These are phyloP conservation scores for Phytophthora quininea DNA, from an alignment of 352 stramenopile species.

Conservation along the genomic window DNA sequence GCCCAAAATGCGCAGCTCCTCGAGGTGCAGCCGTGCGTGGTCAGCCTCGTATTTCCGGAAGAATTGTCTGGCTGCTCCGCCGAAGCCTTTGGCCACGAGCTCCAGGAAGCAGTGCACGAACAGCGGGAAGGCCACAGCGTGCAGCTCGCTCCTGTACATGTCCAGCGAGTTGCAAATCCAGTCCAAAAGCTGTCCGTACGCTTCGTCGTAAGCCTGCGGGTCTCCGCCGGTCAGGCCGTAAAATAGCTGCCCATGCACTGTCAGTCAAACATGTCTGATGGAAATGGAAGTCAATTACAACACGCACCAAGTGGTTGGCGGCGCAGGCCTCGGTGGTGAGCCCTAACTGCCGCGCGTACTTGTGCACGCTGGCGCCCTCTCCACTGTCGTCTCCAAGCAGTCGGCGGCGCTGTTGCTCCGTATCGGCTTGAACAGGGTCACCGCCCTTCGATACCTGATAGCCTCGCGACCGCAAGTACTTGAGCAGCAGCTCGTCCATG, in stretches of 20 bases:
- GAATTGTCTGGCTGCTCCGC: slow-evolving; percentile 56
- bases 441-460: slow-evolving; percentile 50
- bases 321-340: slow-evolving; percentile 75
- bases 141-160: slow-evolving; percentile 87
- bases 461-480: slow-evolving; percentile 65
- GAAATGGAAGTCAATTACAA: neutral
- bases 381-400: slow-evolving; percentile 39
- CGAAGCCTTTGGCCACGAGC: slow-evolving; percentile 69
- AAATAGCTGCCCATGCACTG: slow-evolving; percentile 51
- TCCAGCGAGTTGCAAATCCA: slow-evolving; percentile 89
- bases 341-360: slow-evolving; percentile 66
- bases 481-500: slow-evolving; percentile 75
- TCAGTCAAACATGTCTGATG: too few relatives aligned
- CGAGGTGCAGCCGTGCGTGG: slow-evolving; percentile 70
- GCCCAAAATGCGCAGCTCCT: slow-evolving; percentile 70
- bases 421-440: slow-evolving; percentile 1
- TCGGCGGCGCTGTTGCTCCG: slow-evolving; percentile 34
- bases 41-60: slow-evolving; percentile 65
- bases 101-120: slow-evolving; percentile 88
- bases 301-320: slow-evolving; percentile 73
- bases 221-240: slow-evolving; percentile 71
- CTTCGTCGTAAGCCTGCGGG: slow-evolving; percentile 64
- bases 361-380: slow-evolving; percentile 50
- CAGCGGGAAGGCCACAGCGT: slow-evolving; percentile 77
- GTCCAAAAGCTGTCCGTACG: slow-evolving; percentile 72